Base-by-base conservation (phyloP, 371 early-diverging fungal genomes). In the Caulochytrium protostelioides region DNA sequence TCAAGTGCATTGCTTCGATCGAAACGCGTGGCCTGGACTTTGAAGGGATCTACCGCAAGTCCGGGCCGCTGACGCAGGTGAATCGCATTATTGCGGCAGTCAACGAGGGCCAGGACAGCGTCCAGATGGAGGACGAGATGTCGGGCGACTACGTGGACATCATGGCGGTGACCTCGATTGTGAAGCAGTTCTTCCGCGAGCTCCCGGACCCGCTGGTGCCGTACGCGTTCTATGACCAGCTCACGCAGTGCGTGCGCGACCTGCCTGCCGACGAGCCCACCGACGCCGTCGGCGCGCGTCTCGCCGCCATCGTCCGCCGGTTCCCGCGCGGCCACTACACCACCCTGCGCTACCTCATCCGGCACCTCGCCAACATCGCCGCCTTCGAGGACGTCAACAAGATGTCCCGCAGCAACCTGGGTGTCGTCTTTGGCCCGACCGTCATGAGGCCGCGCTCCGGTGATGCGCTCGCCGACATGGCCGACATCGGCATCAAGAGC, bases 1-100 rank as follows among this genome's bases (percentile, higher is more conserved):
- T 65, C 23, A 56, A 64, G 37, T 82, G 83, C 34, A 66, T 86
- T 20, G 51, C 51, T 12, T 77, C 74, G 6, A 83, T 90, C 8
- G 91, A 89, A 46, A 44, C 37, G 26, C 19, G 43, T 35, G 47
- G 79, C 2, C 59, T 85, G 63, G 60, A 66, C n/a, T 63, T 69
- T 39, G 89, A 85, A 54, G 91, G 91, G 14, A 79, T 90, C 19
- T 90, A 90, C 47, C 77, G 91, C 28, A 83, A 83, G 47, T 80
- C 83, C 0, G 91, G 87, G 1, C 81, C 83, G 34, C 65, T 76
- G 4, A 72, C 70, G n/a, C 83, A 85, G 36, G 74, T 83, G 52
- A 41, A 68, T 51, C 28, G 47, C 46, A 20, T 56, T 39, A 22
- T 59, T 28, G 45, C 43, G 0, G 44, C 59, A 4, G 61, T 66